Evolutionary conservation across 805 yeast genomes (phyloP).

Genomic region (Candida germanica): DNA sequence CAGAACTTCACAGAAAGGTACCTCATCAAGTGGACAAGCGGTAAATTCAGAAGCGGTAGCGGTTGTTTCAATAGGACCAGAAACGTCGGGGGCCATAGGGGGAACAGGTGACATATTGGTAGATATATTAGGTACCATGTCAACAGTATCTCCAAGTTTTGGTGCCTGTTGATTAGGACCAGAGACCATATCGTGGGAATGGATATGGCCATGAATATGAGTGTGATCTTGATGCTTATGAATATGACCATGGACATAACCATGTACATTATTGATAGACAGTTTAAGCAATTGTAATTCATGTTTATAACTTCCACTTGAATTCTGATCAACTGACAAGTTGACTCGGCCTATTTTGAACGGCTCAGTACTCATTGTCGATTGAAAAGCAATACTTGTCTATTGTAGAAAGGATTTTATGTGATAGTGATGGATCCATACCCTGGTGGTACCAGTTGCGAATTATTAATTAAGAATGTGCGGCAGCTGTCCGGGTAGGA

Average conservation of each 20-base stretch:
- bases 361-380: background rate
- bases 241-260: constrained; percentile 66
- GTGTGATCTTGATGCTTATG: constrained; percentile 61
- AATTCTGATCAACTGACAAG: background rate
- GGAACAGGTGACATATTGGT: no score
- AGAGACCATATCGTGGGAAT: constrained; percentile 39
- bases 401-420: no score
- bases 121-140: no score
- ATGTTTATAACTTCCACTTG: background rate
- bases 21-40: constrained; percentile 22
- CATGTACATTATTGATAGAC: constrained; percentile 31
- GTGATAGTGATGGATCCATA: no score
- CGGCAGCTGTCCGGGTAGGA: no score
- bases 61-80: no score
- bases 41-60: background rate
- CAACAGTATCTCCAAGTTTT: no score
- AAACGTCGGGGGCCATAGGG: no score
- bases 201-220: constrained; percentile 68
- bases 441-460: no score
- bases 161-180: no score
- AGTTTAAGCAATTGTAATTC: background rate
- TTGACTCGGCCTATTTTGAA: background rate
- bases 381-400: no score
- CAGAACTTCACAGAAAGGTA: constrained; percentile 35
- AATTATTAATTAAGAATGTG: no score